Evolutionary conservation across 2,329 filamentous ascomycete genomes (phyloP).

Genomic region (Colletotrichum incanum): DNA sequence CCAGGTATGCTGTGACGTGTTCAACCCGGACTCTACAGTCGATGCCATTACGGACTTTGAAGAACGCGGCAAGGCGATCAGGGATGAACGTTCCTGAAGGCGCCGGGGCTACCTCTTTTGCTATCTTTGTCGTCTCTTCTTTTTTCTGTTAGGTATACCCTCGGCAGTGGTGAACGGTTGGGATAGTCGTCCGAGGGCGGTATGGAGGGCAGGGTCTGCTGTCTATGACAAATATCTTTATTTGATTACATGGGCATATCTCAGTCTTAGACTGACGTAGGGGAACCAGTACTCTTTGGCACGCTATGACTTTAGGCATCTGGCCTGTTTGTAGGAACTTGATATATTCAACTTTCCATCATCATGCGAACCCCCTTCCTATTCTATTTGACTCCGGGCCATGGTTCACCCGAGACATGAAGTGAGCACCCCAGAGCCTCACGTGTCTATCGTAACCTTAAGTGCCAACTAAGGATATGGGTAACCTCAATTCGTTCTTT

Average conservation of each 20-base stretch:
- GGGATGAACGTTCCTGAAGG: not conserved
- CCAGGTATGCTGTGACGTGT: conserved; percentile 52
- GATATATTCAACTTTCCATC: conserved; percentile 25
- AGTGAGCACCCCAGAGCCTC: conserved; percentile 10
- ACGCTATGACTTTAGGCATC: not conserved
- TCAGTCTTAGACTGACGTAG: not conserved
- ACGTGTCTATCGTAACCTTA: conserved; percentile 22
- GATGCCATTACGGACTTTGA: conserved; percentile 49
- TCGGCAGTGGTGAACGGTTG: not conserved
- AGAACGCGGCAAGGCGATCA: conserved; percentile 38
- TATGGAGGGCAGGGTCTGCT: not conserved
- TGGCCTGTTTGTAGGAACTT: not conserved
- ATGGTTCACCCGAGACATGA: not conserved
- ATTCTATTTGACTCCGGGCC: conserved; percentile 4
- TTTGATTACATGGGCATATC: not conserved
- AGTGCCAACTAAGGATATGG: not conserved
- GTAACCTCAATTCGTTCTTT: conserved; percentile 9
- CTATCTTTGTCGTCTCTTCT: not conserved
- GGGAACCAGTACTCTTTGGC: not conserved
- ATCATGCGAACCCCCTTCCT: not conserved
- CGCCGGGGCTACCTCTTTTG: not conserved
- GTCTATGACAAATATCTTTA: not conserved
- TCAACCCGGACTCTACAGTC: conserved; percentile 50
- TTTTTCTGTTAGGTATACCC: not conserved
- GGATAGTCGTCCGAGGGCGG: not conserved